Conservation (phyloP, 371 early-diverging fungal genomes). For the Zopfochytrium polystomum region DNA sequence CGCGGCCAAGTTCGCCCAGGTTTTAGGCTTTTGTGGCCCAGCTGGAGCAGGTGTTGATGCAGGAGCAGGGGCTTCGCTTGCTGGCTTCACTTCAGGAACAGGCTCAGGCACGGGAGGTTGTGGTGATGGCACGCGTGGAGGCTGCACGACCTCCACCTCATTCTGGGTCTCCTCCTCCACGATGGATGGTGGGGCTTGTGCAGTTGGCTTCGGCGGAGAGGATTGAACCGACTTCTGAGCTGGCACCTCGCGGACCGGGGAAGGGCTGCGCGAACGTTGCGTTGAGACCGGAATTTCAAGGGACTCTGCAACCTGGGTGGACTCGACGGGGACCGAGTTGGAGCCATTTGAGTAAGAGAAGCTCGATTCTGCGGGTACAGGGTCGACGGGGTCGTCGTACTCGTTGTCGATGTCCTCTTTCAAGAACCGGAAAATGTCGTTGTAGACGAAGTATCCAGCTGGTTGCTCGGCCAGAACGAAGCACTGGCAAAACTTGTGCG, state of each 20-base stretch:
- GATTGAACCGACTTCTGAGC: conserved; percentile 7
- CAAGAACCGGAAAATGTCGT: conserved; percentile 92
- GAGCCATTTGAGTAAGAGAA: background rate
- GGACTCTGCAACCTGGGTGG: conserved; percentile 24
- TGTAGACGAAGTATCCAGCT: conserved; percentile 86
- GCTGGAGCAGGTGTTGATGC: conserved; percentile 30
- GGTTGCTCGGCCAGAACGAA: conserved; percentile 90
- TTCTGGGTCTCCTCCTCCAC: background rate
- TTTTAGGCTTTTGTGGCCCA: conserved; percentile 40
- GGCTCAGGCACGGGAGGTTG: conserved; percentile 12
- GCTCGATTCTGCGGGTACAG: conserved; percentile 13
- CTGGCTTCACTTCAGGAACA: conserved; percentile 4
- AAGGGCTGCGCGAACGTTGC: conserved; percentile 1
- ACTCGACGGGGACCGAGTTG: conserved; percentile 11
- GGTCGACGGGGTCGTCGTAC: conserved; percentile 49
- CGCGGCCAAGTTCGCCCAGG: conserved; percentile 60
- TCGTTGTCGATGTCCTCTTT: conserved; percentile 71
- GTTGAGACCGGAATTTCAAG: conserved; percentile 8
- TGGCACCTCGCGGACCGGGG: background rate
- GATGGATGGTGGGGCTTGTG: background rate
- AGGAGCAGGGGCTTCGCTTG: conserved; percentile 2
- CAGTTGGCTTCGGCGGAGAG: conserved; percentile 5
- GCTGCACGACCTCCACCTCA: conserved; percentile 7
- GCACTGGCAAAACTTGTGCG: conserved; percentile 88
- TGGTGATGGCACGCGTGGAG: conserved; percentile 10